Evolutionary conservation across 352 stramenopile genomes (phyloP).

Genomic region (Pythium aquatile): DNA sequence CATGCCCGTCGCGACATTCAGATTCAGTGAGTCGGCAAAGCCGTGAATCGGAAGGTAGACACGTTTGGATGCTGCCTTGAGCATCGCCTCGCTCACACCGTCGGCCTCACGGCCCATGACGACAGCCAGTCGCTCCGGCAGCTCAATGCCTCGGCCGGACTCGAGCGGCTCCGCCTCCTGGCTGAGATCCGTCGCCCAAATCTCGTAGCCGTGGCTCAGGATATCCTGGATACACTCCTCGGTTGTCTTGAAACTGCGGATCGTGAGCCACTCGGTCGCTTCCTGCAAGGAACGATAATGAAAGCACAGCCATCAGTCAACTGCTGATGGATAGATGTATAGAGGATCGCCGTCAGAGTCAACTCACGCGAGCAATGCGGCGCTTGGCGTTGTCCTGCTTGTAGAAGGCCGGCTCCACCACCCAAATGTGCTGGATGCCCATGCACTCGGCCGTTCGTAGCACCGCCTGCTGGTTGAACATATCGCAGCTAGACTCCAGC

Average conservation of each 20-base stretch:
- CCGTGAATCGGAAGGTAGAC: constrained; percentile 86
- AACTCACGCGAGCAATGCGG: constrained; percentile 30
- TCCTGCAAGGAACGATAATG: constrained; percentile 5
- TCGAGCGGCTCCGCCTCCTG: constrained; percentile 46
- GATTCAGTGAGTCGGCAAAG: constrained; percentile 87
- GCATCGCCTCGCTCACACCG: constrained; percentile 70
- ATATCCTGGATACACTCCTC: constrained; percentile 62
- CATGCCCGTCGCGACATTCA: constrained; percentile 84
- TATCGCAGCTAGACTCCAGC: constrained; percentile 40
- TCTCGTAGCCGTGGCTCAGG: constrained; percentile 39
- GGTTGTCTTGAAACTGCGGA: constrained; percentile 72
- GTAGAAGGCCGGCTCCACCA: constrained; percentile 38
- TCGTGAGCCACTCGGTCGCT: constrained; percentile 62
- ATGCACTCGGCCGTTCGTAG: constrained; percentile 50
- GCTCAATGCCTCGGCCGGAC: constrained; percentile 19
- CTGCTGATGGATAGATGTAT: not conserved
- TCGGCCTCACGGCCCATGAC: constrained; percentile 88
- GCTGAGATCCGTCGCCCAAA: constrained; percentile 83
- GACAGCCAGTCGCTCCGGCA: constrained; percentile 82
- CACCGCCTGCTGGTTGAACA: constrained; percentile 40
- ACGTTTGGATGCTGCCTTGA: constrained; percentile 59
- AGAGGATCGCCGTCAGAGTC: not conserved
- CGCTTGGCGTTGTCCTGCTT: constrained; percentile 34
- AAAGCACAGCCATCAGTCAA: not conserved
- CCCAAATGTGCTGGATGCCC: constrained; percentile 82